Evolutionary conservation across 176 grass and related monocot genomes (phyloP), one percentile per base, ranked within the genome.

Genomic region (Tillandsia fasciculata): DNA sequence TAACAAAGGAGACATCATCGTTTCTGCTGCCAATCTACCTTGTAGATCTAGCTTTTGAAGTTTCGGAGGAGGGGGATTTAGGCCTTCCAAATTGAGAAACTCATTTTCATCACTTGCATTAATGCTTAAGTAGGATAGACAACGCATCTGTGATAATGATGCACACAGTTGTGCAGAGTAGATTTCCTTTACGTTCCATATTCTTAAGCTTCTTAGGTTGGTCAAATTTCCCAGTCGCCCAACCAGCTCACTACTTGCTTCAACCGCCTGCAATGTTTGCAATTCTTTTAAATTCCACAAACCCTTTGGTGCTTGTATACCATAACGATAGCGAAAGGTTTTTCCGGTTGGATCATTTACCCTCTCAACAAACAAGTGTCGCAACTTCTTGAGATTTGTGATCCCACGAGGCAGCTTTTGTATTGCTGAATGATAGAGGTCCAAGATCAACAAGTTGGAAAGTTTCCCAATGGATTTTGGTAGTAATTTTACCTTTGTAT

Each of bases 111-210:
- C 57, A 50, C 42, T 78, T 5, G 87, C 77, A 74, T 15, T 64
- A 48, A 86, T 78, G 27, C 61, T 1, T 48, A 90, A 75, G 51
- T 10, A 77, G 48, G 64, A 49, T 47, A 90, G 76, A 1, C 57
- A 56, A 0, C 22, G 48, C 73, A 90, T 72, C 68, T 77, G 79
- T 49, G 80, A 86, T 71, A 90, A 72, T 53, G 83, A 83, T 33
- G 22, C 4, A 51, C 83, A 86, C 59, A 83, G 24, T 48, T 74
- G 64, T 67, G 50, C 47, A 51, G 72, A 90, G 3, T 86, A 61
- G 52, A 8, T 81, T 52, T 72, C 64, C n/a, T 76, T 83, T 0
- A 86, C 52, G 52, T 53, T 23, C 63, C 48, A 52, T 74, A 90
- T 69, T 26, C 57, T 49, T 26, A 90, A 22, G 18, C 52, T 49